A percentile compares a stretch with the other conserved stretches of the same genome.
These are phyloP conservation scores for Lagerstroemia fauriei DNA, from an alignment of 441 rosid genomes.

Conservation along the genomic window DNA sequence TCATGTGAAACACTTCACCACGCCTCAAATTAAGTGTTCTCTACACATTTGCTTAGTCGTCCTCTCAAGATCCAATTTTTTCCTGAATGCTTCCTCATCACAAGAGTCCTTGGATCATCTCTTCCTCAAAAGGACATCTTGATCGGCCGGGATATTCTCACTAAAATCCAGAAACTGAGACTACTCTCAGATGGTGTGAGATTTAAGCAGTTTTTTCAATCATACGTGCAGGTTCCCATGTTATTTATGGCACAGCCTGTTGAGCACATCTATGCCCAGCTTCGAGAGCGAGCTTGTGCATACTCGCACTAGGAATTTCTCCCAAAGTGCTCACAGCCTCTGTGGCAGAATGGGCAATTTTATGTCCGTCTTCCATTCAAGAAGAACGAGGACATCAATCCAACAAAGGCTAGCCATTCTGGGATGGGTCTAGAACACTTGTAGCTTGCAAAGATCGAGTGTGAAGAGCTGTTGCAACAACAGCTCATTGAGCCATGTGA, in stretches of 20 bases:
- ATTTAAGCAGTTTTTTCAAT: neutral
- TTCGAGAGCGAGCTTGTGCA: too few relatives aligned
- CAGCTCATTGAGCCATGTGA: neutral
- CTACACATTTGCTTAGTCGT: neutral
- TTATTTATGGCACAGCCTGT: neutral
- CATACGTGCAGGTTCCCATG: neutral
- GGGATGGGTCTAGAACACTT: neutral
- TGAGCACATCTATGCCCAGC: neutral
- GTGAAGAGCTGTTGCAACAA: neutral
- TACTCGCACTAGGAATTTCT: neutral
- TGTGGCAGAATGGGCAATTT: neutral
- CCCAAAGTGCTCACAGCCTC: neutral
- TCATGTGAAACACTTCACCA: neutral
- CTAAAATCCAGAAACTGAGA: neutral
- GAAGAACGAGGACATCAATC: constrained; percentile 4
- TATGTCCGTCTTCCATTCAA: constrained; percentile 1
- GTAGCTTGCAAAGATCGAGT: neutral
- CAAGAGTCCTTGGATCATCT: neutral
- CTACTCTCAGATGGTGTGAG: neutral
- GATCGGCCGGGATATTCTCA: neutral
- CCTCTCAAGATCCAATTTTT: neutral
- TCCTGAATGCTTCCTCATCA: neutral
- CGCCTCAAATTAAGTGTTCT: neutral
- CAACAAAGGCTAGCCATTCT: constrained; percentile 12
- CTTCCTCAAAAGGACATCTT: neutral